Evolutionary conservation across 495 filamentous ascomycete genomes (phyloP), one percentile per base, ranked within the genome.

Genomic region (Acidomyces sp.): DNA sequence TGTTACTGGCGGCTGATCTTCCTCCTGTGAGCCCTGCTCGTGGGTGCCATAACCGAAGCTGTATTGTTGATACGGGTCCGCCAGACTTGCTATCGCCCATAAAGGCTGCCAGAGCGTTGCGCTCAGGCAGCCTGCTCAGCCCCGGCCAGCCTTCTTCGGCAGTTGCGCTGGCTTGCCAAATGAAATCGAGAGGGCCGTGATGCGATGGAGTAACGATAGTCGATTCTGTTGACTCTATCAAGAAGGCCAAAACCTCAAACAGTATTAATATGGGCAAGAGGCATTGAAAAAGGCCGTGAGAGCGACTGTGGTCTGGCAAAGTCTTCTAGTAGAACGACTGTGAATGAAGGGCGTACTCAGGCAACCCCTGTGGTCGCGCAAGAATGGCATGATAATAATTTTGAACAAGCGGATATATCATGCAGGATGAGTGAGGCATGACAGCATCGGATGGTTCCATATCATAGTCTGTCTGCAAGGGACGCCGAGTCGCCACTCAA

Each of bases 81-180:
- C 73, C 74, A 77, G 71, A 57, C 67, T 75, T 71, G 65, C 74
- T 64, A 67, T 67, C 61, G 73, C 56, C 65, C 75, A 79, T 79
- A 72, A 68, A 70, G 71, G 69, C 74, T 71, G 72, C 75, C 75
- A 77, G 72, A 78, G 71, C 73, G 69, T 43, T 61, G 67, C 71
- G 72, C 72, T 71, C 70, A 71, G 70, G 73, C 72, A 74, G 72
- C 66, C 69, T 66, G 69, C 71, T 66, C 38, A 43, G 17, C 33
- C 29, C 18, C 39, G 18, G 34, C 51, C 54, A 46, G 46, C 41
- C 51, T 54, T 54, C 46, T 48, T 41, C 40, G 28, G 36, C 18
- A 20, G 51, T 32, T 45, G 25, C 34, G 43, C 43, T 24, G 43
- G 25, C 24, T 27, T n/a, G n/a, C n/a, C 15, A 20, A 31, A 25